These are phyloP conservation scores for Boehmeria nivea DNA, from an alignment of 306 rosid genomes.

Conservation along the genomic window DNA sequence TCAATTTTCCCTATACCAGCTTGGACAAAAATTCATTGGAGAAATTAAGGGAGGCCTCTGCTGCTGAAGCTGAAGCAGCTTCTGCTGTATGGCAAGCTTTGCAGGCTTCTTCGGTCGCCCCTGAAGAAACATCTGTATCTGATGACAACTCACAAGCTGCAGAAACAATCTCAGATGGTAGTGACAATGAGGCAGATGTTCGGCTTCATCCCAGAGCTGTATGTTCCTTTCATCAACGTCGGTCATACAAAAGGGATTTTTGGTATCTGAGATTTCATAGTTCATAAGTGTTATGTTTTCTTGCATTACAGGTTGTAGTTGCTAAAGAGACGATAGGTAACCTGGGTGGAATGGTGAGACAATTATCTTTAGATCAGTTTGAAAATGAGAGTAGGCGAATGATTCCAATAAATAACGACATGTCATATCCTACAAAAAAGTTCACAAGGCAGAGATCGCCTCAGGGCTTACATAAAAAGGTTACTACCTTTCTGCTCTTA, in stretches of 20 bases:
- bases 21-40: conserved; percentile 86
- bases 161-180: conserved; percentile 85
- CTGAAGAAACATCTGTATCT: conserved; percentile 77
- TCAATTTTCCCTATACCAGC: conserved; percentile 31
- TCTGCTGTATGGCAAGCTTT: conserved; percentile 93
- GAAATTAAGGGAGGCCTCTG: conserved; percentile 97
- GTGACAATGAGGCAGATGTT: conserved; percentile 93
- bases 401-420: conserved; percentile 81
- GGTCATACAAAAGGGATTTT: neutral
- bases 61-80: conserved; percentile 99
- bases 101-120: conserved; percentile 50
- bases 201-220: conserved; percentile 99
- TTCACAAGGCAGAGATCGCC: conserved; percentile 93
- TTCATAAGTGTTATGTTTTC: conserved; percentile 18
- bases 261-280: conserved; percentile 24
- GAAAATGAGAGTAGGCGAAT: conserved; percentile 99
- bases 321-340: conserved; percentile 96
- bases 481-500: conserved; percentile 26
- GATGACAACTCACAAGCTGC: conserved; percentile 80
- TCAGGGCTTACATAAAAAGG: conserved; percentile 97
- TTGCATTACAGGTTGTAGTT: conserved; percentile 78
- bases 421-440: conserved; percentile 65
- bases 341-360: conserved; percentile 98
- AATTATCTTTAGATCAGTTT: conserved; percentile 93
- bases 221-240: conserved; percentile 32